Base-by-base conservation (phyloP, 257 asterid species). In the Solanum acaule region DNA sequence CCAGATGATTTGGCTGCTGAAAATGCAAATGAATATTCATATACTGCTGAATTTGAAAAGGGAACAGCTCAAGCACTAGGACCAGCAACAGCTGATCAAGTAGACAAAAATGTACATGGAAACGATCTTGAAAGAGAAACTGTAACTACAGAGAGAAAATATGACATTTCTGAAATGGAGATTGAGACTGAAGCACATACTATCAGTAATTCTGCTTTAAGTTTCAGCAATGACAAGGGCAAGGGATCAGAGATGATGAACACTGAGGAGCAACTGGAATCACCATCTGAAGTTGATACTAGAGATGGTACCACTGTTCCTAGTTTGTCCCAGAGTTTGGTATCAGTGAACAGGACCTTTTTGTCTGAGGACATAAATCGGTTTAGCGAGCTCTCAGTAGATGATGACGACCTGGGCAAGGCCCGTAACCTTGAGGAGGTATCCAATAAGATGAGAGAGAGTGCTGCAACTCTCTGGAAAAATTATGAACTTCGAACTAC, bases 11-110 rank as follows among this genome's bases (percentile, higher is more conserved):
- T 93, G 92, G 89, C 88, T 90, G 96, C 96, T 78, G 96, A 94
- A 78, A 89, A 93, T 90, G 97, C 98, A 15, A 92, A 92, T 86
- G 99, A 96, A 89, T 97, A 94, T 89, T 98, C 98, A 23, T 97
- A 93, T 93, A 93, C 98, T 59, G 96, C 98, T 56, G 97, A 95
- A 87, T 94, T 95, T 73, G 92, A 95, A 90, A 93, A 94, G 85
- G 98, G 99, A 79, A 92, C 98, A 16, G 94, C 98, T 72, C 99
- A 97, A 91, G 98, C 99, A 22, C 96, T 97, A 70, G 99, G 99
- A 34, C 99, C 98, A 5, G 99, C 99, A 63, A 95, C 97, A 8
- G 92, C 94, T 35, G 99, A 96, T 27, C 99, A 96, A 92, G 90
- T 92, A 76, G 95, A 91, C 61, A 94, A 90, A 83, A 95, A 90